Evolutionary conservation across 495 filamentous ascomycete genomes (phyloP), one percentile per base, ranked within the genome.

Genomic region (Xylaria nigripes): DNA sequence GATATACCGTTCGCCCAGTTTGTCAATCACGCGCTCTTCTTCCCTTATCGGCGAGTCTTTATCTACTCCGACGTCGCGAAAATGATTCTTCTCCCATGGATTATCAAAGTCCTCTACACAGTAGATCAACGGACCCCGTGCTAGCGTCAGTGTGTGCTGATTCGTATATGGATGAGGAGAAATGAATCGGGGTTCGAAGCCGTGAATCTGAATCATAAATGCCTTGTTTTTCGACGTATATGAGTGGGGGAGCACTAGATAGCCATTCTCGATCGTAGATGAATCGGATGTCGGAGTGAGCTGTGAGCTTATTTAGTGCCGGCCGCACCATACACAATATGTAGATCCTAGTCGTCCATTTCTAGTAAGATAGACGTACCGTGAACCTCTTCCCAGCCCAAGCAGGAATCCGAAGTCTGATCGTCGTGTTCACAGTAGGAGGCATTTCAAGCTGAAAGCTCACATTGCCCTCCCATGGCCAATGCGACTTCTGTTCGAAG

Each of bases 91-190:
- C 54, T 79, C 78, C 75, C 79, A 81, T n/a, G 71, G 57, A 58
- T 82, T 81, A 59, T 82, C 79, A 34, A 69, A 50, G 54, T 81
- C 79, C 52, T 81, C 80, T 15, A 78, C 70, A 58, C 79, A 83
- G 64, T 81, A 83, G 10, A 82, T 69, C 36, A 82, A 63, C 3
- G 79, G 79, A 7, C 80, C 80, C 29, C 78, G 67, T 5, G 74
- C 79, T 43, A 83, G 60, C 23, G 74, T 71, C 24, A 76, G 52
- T 9, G 72, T 74, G 32, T 72, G 68, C 54, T 80, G 76, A 54
- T 72, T 75, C 8, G 78, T 73, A 47, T 77, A 70, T 4, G 76
- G 76, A 55, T 81, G 73, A 15, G 79, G 75, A 19, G 70, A 66
- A 40, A 77, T 64, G 27, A 74, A 69, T 22, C 72, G 71, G 45